Percentiles rank a stretch among this genome's conserved stretches.
Conservation (phyloP, 306 rosid genomes). For the Dalbergia cultrata region DNA sequence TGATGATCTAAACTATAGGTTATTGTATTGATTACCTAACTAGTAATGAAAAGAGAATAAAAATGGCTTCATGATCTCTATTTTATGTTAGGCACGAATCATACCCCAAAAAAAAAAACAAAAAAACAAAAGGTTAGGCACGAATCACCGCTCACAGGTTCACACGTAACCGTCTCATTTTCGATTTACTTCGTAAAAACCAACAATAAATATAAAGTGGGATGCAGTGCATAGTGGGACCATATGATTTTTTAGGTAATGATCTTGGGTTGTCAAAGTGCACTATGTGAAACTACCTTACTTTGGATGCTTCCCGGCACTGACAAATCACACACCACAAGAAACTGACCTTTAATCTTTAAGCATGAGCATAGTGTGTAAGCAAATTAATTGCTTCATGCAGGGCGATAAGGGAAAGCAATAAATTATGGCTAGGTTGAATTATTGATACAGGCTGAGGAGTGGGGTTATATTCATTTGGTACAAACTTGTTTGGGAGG, state of each 20-base stretch:
- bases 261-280: constrained; percentile 26
- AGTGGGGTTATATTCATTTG: not conserved
- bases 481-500: not conserved
- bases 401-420: constrained; percentile 20
- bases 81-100: constrained; percentile 1
- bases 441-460: constrained; percentile 19
- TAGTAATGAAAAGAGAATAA: not conserved
- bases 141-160: not conserved
- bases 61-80: too few species aligned
- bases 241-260: constrained; percentile 18
- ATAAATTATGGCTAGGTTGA: constrained; percentile 39
- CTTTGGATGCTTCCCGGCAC: constrained; percentile 18
- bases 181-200: constrained; percentile 24
- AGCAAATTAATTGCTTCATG: constrained; percentile 30
- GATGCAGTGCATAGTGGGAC: constrained; percentile 32
- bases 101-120: too few species aligned
- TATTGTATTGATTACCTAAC: not conserved
- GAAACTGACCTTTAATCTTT: constrained; percentile 12
- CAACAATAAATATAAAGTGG: constrained; percentile 15
- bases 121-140: too few species aligned
- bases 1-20: too few species aligned
- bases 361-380: not conserved
- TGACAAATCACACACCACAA: constrained; percentile 28
- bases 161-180: constrained; percentile 28
- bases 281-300: constrained; percentile 32